These are phyloP conservation scores for Pinus taeda DNA, from an alignment of 75 land plant genomes.

Conservation along the genomic window DNA sequence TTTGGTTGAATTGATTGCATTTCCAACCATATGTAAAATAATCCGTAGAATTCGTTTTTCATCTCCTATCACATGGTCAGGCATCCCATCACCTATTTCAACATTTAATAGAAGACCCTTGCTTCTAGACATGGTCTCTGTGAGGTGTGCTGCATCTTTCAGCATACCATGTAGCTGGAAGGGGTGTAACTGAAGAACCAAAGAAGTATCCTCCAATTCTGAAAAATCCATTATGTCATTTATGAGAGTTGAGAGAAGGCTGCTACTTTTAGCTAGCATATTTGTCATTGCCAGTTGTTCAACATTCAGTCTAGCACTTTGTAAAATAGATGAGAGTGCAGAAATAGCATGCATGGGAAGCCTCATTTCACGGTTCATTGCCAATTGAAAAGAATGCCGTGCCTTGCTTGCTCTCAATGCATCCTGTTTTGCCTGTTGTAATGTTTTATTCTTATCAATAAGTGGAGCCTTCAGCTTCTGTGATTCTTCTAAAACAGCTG, in stretches of 20 bases:
- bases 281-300: slow-evolving; percentile 60
- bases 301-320: slow-evolving; percentile 27
- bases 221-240: slow-evolving; percentile 44
- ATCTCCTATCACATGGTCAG: slow-evolving; percentile 43
- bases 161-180: slow-evolving; percentile 34
- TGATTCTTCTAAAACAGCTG: slow-evolving; percentile 76
- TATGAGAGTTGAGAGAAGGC: slow-evolving; percentile 41
- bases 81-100: slow-evolving; percentile 25
- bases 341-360: slow-evolving; percentile 66
- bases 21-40: slow-evolving; percentile 38
- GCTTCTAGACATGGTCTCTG: slow-evolving; percentile 35
- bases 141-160: slow-evolving; percentile 38
- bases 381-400: slow-evolving; percentile 62
- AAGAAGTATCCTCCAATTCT: slow-evolving; percentile 29
- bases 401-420: slow-evolving; percentile 67
- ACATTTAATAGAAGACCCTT: slow-evolving; percentile 28
- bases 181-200: slow-evolving; percentile 31
- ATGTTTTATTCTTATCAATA: slow-evolving; percentile 49
- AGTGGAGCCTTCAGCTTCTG: slow-evolving; percentile 47
- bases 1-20: slow-evolving; percentile 36
- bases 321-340: slow-evolving; percentile 63
- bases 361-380: slow-evolving; percentile 82
- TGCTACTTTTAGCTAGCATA: slow-evolving; percentile 54
- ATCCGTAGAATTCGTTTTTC: slow-evolving; percentile 46
- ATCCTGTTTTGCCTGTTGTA: slow-evolving; percentile 50